Evolutionary conservation across 768 basidiomycete genomes (phyloP), one percentile per base, ranked within the genome.

Genomic region (Macrolepiota fuliginosa): DNA sequence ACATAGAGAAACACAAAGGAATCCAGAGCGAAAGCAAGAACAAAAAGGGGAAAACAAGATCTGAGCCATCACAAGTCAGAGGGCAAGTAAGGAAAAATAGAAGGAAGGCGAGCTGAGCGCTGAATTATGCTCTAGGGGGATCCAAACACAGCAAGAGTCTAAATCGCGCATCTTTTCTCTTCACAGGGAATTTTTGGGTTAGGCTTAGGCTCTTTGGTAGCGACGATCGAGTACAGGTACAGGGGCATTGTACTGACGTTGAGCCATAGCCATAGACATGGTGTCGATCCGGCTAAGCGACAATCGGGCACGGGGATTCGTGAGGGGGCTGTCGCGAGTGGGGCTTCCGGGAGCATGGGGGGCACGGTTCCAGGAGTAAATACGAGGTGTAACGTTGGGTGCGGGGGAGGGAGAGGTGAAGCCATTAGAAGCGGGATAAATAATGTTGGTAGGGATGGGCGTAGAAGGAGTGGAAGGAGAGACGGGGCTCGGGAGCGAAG

Each of bases 231-330:
- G 78, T 40, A 80, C 76, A 54, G 79, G 82, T 60, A 81, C 70
- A 61, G 79, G 74, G 27, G 77, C 70, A 3, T 13, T 55, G 45
- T 61, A 55, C 42, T 54, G 52, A 25, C 27, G 60, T 15, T 59
- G 58, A 29, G 50, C 17, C 39, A 60, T 40, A 35, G 58, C 24
- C 51, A 54, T 47, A 35, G 60, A 49, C 46, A 49, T 37, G 22
- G 74, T 62, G 25, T 76, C 75, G 64, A 88, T 78, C 62, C 82
- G 83, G n/a, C 82, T 73, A 42, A 82, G 81, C 22, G 87, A 86
- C 71, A 83, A 78, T 67, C 87, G 83, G 9, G 85, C 86, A 55
- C 70, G 75, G 47, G 81, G 79, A 67, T 87, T 88, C 54, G 83
- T 81, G 56, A 89, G 78, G 6, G 84, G 86, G n/a, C 78, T 75